Evolutionary conservation across 352 stramenopile species (phyloP).

Genomic region (Globisporangium nunn): DNA sequence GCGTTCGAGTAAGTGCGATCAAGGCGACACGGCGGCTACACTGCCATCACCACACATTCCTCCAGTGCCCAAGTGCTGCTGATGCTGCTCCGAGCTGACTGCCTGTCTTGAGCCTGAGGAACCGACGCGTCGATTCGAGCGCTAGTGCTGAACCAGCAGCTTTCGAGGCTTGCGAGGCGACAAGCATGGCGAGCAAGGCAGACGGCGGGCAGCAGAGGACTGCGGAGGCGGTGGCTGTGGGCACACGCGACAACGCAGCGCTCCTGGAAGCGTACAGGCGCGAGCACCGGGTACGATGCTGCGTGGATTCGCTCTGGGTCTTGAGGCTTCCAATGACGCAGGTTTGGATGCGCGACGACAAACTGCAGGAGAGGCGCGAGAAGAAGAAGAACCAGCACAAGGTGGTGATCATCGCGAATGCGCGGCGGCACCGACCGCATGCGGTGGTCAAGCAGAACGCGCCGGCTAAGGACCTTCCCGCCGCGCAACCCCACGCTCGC

Average conservation of each 20-base stretch:
- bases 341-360: too few species aligned
- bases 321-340: too few species aligned
- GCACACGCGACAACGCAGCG: conserved; percentile 19
- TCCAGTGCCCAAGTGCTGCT: too few species aligned
- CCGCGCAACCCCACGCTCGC: neutral
- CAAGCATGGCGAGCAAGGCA: neutral
- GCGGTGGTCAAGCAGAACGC: conserved; percentile 30
- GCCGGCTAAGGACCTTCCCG: neutral
- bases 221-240: neutral
- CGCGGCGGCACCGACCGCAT: conserved; percentile 31
- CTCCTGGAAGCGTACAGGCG: conserved; percentile 37
- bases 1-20: neutral
- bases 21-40: too few species aligned
- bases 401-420: conserved; percentile 48
- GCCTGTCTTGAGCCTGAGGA: too few species aligned
- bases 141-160: too few species aligned
- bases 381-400: conserved; percentile 45
- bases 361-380: conserved; percentile 29
- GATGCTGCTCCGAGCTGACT: too few species aligned
- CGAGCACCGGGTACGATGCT: conserved; percentile 26
- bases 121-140: too few species aligned
- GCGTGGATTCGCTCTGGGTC: too few species aligned
- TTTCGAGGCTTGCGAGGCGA: too few species aligned
- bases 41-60: too few species aligned
- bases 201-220: conserved; percentile 1